Evolutionary conservation across 805 yeast species (phyloP), one percentile per base, ranked within the genome.

Genomic region (Candida loeiensis): DNA sequence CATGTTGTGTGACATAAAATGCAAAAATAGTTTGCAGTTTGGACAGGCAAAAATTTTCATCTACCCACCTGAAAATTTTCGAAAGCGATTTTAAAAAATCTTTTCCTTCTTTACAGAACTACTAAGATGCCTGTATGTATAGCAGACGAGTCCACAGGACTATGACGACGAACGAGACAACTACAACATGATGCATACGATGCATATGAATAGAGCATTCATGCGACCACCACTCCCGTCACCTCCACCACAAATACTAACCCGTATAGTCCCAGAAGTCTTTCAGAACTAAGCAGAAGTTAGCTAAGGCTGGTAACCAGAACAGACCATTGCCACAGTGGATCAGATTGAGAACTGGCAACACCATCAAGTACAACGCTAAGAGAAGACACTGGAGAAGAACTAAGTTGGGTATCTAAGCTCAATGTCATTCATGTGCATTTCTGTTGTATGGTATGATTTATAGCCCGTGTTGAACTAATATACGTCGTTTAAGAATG

Each of bases 331-430:
- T 91, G 74, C 99, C 99, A 66, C 96, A 90, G 79, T 91, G 97
- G 96, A 78, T 91, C 85, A 88, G 98, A 80, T 81, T 90, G 76
- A 91, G 89, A 85, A 88, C 98, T 72, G 82, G 77, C 76, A 91
- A 88, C 95, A 90, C 82, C 66, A 85, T 93, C 80, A 88, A 95
- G 82, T 88, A 88, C 86, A 91, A 91, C 79, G 95, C 96, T 71
- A 93, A 93, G 89, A 89, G 98, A 87, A 85, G 98, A 83, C 95
- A 93, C 93, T 91, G 99, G 99, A 91, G 96, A 86, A 87, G 98
- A 85, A 91, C 97, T 68, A 91, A 91, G 95, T 82, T 91, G 77
- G 80, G 82, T 82, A 74, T 91, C 82, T 91, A 90, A 86, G 62
- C 38, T 21, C 28, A 26, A 29, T 39, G 41, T 30, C 39, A 40